These are phyloP conservation scores for Scutellaria minor DNA, from an alignment of 257 asterid species.

Conservation along the genomic window DNA sequence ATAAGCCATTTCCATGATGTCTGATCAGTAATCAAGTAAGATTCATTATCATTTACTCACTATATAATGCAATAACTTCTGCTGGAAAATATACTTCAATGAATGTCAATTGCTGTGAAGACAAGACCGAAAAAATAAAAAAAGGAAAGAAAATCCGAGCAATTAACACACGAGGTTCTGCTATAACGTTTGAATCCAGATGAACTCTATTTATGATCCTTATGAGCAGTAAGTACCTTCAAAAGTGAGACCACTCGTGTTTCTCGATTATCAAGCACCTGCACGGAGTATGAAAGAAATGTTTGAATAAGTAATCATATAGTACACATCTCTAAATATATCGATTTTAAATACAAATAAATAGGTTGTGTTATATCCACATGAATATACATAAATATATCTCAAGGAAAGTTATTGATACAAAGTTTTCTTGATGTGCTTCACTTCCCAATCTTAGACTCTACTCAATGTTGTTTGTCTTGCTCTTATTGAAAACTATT, in stretches of 20 bases:
- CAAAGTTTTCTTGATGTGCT: not conserved
- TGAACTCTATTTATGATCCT: constrained; percentile 20
- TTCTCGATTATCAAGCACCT: constrained; percentile 40
- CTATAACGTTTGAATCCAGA: constrained; percentile 23
- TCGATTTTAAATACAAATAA: not conserved
- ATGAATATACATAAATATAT: not conserved
- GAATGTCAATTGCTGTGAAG: not conserved
- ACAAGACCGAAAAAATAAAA: not conserved
- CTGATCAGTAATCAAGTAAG: too few relatives aligned
- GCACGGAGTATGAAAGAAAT: constrained; percentile 27
- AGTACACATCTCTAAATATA: not conserved
- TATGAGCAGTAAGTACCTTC: constrained; percentile 29
- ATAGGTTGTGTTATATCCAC: too few relatives aligned
- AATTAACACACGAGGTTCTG: constrained; percentile 25
- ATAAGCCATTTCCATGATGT: too few relatives aligned
- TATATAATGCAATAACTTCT: constrained; percentile 50
- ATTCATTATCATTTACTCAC: constrained; percentile 31
- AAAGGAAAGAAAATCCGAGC: constrained; percentile 1
- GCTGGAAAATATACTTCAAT: constrained; percentile 17
- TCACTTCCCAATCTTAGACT: constrained; percentile 3
- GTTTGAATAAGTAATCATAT: not conserved
- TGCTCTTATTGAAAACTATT: not conserved
- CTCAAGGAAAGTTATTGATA: not conserved
- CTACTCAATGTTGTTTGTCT: not conserved
- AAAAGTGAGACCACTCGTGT: not conserved